Percentiles rank a stretch among this genome's conserved stretches.
phyloP scores from a whole-genome alignment of 129 eudicot genomes.

The Centella asiatica region DNA sequence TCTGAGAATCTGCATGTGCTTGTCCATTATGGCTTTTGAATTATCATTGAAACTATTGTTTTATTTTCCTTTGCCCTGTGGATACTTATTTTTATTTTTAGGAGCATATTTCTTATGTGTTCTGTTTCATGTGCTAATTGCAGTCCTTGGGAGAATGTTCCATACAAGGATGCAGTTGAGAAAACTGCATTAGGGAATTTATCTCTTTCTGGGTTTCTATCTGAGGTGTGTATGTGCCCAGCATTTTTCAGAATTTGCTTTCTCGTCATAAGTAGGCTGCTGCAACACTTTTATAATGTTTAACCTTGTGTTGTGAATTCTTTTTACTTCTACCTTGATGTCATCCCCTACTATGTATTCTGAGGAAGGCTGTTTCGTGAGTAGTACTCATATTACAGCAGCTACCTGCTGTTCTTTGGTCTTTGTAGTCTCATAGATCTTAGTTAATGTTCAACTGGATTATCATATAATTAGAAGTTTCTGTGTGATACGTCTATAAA shows the following conservation, averaged over 20 bases:
- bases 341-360: too few relatives aligned
- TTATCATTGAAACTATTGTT: too few relatives aligned
- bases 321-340: slow-evolving; percentile 2
- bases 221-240: slow-evolving; percentile 46
- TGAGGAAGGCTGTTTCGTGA: too few relatives aligned
- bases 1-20: too few relatives aligned
- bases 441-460: too few relatives aligned
- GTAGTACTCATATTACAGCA: too few relatives aligned
- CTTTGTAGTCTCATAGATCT: too few relatives aligned
- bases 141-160: slow-evolving; percentile 89
- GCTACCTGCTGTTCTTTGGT: too few relatives aligned
- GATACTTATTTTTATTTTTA: not conserved
- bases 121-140: slow-evolving; percentile 15
- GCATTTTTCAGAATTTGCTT: not conserved
- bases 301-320: not conserved
- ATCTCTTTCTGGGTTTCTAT: slow-evolving; percentile 64
- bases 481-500: too few relatives aligned
- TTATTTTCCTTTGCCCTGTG: too few relatives aligned
- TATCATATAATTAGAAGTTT: too few relatives aligned
- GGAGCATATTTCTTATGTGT: slow-evolving; percentile 10
- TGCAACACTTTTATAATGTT: slow-evolving; percentile 14
- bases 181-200: slow-evolving; percentile 61
- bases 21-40: too few relatives aligned
- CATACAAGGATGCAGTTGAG: slow-evolving; percentile 67
- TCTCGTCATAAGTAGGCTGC: not conserved